Percentiles rank a stretch among this genome's conserved stretches.
These are phyloP conservation scores for Coniferiporia weirii DNA, from an alignment of 1,284 basidiomycete species.

Conservation along the genomic window DNA sequence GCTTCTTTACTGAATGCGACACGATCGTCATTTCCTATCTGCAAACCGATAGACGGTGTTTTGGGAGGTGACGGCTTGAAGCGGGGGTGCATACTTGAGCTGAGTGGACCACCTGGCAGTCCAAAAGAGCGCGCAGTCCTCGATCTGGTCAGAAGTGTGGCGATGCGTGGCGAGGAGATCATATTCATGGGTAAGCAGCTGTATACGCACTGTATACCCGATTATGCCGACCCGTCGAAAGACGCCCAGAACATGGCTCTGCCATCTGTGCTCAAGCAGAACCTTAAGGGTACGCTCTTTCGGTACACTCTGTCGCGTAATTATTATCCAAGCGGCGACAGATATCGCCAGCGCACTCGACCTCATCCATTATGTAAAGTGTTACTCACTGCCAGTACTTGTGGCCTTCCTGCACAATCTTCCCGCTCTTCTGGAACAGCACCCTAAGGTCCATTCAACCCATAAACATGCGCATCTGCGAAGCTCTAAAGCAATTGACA, in stretches of 20 bases:
- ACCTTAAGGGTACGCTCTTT: conserved; percentile 34
- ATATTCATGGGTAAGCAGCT: conserved; percentile 54
- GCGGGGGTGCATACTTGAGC: conserved; percentile 57
- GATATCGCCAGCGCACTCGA: conserved; percentile 16
- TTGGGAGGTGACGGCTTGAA: conserved; percentile 52
- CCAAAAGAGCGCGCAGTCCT: conserved; percentile 52
- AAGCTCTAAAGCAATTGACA: conserved; percentile 6
- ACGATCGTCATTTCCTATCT: conserved; percentile 34
- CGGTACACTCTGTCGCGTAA: background rate
- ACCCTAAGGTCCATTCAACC: conserved; percentile 38
- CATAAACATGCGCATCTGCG: background rate
- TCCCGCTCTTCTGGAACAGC: conserved; percentile 37
- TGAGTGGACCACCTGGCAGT: conserved; percentile 69
- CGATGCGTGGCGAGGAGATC: conserved; percentile 41
- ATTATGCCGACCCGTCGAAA: conserved; percentile 23
- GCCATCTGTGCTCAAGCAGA: conserved; percentile 38
- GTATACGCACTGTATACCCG: conserved; percentile 10
- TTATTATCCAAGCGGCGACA: background rate
- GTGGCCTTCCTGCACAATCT: conserved; percentile 56
- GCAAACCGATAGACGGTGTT: conserved; percentile 47
- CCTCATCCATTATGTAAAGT: conserved; percentile 39
- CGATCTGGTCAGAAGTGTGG: conserved; percentile 43
- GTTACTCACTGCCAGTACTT: conserved; percentile 49
- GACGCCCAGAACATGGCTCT: conserved; percentile 66
- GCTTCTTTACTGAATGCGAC: conserved; percentile 38